Base-by-base conservation (phyloP, 768 basidiomycete genomes). In the Termitomyces sp. region DNA sequence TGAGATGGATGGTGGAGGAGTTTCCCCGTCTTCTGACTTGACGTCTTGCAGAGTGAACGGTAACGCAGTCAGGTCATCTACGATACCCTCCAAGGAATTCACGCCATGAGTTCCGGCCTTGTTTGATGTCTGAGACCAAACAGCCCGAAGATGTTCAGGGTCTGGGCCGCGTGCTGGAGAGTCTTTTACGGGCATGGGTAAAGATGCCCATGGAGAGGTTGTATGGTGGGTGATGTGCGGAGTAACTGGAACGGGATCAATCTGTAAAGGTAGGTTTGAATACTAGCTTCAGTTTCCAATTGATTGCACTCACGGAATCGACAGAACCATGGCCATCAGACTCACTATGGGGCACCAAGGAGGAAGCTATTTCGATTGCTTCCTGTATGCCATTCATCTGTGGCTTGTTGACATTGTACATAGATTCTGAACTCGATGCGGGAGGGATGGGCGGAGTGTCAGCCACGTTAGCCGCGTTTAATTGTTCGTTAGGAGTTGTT, bases 21-120 rank as follows among this genome's bases (percentile, higher is more conserved):
- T 90, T 68, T 85, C 86, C 20, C 89, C 91, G 63, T 89, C 90
- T 67, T 92, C 91, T 12, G 90, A 89, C 68, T 92, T 93, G 52
- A 92, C 87, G 56, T 94, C 92, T 65, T 89, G 90, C 34, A 93
- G 68, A 5, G 87, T 87, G 70, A 90, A 90, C 12, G 91, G 90
- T 31, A 94, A 74, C 24, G 86, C 77, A 31, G 87, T 86, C 55
- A 92, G 75, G 65, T 94, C 93, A 65, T 93, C 91, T 27, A 85
- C 84, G 56, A 95, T 91, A 18, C 86, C 87, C 66, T 92, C 86
- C 57, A 95, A 72, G 2, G 92, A 94, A 69, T 94, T 95, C 24
- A 88, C 79, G 9, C 82, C 75, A 57, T 85, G 82, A 34, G 80
- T 69, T 53, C 79, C 82, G n/a, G 84, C 76, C 68, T 88, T 87